These are phyloP conservation scores for Neonectria punicea DNA, from an alignment of 2,329 filamentous ascomycete species.

Conservation along the genomic window DNA sequence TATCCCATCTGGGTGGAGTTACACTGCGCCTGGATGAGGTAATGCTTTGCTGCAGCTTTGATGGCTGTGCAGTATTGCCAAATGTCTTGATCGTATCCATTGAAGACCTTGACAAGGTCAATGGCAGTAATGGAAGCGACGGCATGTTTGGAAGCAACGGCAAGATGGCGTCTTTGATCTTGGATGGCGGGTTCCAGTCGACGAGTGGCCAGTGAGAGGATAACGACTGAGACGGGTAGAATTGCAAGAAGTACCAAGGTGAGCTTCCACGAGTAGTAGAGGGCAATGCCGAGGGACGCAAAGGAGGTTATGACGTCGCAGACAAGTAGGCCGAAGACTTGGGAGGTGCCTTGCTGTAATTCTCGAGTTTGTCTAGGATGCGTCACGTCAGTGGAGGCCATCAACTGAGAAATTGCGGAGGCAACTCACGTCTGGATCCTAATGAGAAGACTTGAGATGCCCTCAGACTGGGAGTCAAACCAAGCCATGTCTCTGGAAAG, in stretches of 20 bases:
- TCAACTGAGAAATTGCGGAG: background rate
- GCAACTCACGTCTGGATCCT: constrained; percentile 75
- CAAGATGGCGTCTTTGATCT: constrained; percentile 74
- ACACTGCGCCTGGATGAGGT: constrained; percentile 73
- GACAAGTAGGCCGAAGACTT: constrained; percentile 78
- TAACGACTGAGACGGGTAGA: constrained; percentile 72
- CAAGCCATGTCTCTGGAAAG: constrained; percentile 80
- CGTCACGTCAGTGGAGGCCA: background rate
- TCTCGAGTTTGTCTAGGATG: constrained; percentile 79
- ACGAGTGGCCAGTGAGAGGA: constrained; percentile 69
- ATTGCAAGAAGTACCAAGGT: constrained; percentile 82
- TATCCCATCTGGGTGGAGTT: constrained; percentile 79
- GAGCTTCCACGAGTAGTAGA: constrained; percentile 85
- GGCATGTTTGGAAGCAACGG: constrained; percentile 75
- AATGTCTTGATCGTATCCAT: constrained; percentile 76
- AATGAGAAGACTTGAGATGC: constrained; percentile 76
- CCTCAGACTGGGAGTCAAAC: constrained; percentile 81
- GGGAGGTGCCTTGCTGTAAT: constrained; percentile 81
- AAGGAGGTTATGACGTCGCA: constrained; percentile 72
- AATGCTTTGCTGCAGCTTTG: constrained; percentile 68
- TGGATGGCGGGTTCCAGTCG: constrained; percentile 74
- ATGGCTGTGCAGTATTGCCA: constrained; percentile 71
- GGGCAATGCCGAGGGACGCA: constrained; percentile 75
- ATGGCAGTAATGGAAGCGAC: constrained; percentile 78
- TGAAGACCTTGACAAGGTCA: constrained; percentile 87